A percentile compares a stretch with the other conserved stretches of the same genome.
Conservation (phyloP, 495 filamentous ascomycete genomes). For the Ramalina intermedia region DNA sequence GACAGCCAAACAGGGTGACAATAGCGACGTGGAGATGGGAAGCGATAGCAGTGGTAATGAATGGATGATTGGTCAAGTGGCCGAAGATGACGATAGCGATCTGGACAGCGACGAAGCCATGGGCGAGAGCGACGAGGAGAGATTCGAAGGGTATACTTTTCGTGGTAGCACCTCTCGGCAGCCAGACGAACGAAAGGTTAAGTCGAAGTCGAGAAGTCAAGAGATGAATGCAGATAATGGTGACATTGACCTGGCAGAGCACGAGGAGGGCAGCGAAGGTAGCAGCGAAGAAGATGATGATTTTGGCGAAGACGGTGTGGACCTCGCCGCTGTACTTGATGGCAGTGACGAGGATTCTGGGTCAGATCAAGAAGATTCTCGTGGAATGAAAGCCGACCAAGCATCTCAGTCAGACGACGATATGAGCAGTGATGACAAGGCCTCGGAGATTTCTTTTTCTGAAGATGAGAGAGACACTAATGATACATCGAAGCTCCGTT, state of each 20-base stretch:
- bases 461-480: slow-evolving; percentile 46
- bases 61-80: slow-evolving; percentile 68
- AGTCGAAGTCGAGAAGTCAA: slow-evolving; percentile 11
- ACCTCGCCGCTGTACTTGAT: slow-evolving; percentile 70
- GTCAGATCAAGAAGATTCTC: slow-evolving; percentile 5
- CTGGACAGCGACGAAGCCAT: slow-evolving; percentile 89
- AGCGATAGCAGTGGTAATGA: slow-evolving; percentile 80
- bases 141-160: slow-evolving; percentile 64
- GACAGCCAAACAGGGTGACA: slow-evolving; percentile 13
- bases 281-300: slow-evolving; percentile 50
- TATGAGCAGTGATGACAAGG: slow-evolving; percentile 18
- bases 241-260: slow-evolving; percentile 41
- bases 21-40: slow-evolving; percentile 27
- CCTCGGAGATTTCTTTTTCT: slow-evolving; percentile 35
- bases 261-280: slow-evolving; percentile 31
- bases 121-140: slow-evolving; percentile 75
- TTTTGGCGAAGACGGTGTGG: slow-evolving; percentile 73
- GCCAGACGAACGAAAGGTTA: slow-evolving; percentile 17
- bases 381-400: neutral
- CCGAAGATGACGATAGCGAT: slow-evolving; percentile 65
- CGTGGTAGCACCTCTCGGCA: slow-evolving; percentile 43
- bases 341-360: slow-evolving; percentile 37
- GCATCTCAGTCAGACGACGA: neutral
- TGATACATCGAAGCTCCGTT: slow-evolving; percentile 44
- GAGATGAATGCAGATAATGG: slow-evolving; percentile 18